These are phyloP conservation scores for Aegilops speltoides DNA, from an alignment of 176 grass and related monocot genomes.

Conservation along the genomic window DNA sequence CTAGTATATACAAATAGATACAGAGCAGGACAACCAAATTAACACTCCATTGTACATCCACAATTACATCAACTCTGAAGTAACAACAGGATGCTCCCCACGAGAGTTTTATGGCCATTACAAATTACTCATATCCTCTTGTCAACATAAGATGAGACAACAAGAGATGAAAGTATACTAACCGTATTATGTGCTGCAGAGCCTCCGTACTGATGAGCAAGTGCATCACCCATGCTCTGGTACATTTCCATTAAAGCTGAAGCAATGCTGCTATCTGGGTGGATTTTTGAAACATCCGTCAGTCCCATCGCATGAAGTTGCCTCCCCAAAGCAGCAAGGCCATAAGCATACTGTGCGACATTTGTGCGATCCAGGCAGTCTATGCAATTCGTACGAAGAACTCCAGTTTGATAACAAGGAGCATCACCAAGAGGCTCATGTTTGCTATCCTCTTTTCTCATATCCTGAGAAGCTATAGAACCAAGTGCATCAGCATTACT, in stretches of 20 bases:
- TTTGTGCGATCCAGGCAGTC: slow-evolving; percentile 97
- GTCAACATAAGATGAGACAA: neutral
- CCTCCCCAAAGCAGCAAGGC: slow-evolving; percentile 79
- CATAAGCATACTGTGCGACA: slow-evolving; percentile 97
- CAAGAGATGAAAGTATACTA: slow-evolving; percentile 3
- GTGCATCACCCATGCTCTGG: slow-evolving; percentile 94
- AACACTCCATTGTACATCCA: neutral
- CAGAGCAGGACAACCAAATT: neutral
- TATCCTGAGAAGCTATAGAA: slow-evolving; percentile 38
- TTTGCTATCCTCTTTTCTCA: slow-evolving; percentile 41
- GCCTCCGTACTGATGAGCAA: slow-evolving; percentile 97
- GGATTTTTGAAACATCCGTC: slow-evolving; percentile 76
- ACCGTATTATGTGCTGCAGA: slow-evolving; percentile 96
- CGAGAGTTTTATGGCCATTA: slow-evolving; percentile 4
- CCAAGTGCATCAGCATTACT: slow-evolving; percentile 51
- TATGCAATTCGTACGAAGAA: slow-evolving; percentile 97
- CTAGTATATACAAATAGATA: slow-evolving; percentile 7
- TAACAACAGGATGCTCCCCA: neutral
- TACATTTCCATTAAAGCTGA: slow-evolving; percentile 97
- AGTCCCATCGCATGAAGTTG: slow-evolving; percentile 89
- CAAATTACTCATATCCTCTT: slow-evolving; percentile 7
- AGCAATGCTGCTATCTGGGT: slow-evolving; percentile 85
- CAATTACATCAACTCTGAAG: neutral
- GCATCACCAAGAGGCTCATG: slow-evolving; percentile 33
- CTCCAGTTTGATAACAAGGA: slow-evolving; percentile 79